Conservation (phyloP, 305 asterid species). For the Stenogyne calaminthoides region DNA sequence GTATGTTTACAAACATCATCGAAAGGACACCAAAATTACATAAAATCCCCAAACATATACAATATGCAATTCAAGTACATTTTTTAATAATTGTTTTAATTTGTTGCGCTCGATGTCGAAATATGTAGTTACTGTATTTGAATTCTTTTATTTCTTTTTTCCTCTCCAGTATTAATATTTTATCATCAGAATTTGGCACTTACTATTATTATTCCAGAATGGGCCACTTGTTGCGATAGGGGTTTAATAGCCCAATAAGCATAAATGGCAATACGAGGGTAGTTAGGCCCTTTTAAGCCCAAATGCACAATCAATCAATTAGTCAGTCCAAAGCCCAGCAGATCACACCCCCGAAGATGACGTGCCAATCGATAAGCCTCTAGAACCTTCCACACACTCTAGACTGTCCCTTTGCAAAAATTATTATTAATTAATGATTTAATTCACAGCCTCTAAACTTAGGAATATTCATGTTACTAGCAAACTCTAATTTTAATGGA, state of each 20-base stretch:
- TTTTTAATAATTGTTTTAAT: no score
- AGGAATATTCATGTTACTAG: no score
- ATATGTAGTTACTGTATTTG: no score
- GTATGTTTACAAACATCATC: background rate
- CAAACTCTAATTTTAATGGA: no score
- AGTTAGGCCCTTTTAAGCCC: background rate
- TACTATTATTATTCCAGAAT: background rate
- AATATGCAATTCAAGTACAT: no score
- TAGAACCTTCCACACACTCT: conserved; percentile 42
- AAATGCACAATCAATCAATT: background rate
- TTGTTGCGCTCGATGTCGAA: no score
- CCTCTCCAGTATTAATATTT: no score
- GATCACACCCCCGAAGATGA: background rate
- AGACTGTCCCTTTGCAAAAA: background rate
- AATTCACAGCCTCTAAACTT: background rate
- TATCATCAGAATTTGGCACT: background rate
- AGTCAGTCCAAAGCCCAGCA: background rate
- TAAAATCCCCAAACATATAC: no score
- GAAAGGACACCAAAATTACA: background rate
- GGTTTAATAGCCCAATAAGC: background rate
- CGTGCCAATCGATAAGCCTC: conserved; percentile 33
- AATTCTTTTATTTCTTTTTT: no score
- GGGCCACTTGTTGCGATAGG: background rate
- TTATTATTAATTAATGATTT: background rate
- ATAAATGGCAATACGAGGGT: background rate